phyloP scores from a whole-genome alignment of 208 protist species.

The Leishmania arabica region DNA sequence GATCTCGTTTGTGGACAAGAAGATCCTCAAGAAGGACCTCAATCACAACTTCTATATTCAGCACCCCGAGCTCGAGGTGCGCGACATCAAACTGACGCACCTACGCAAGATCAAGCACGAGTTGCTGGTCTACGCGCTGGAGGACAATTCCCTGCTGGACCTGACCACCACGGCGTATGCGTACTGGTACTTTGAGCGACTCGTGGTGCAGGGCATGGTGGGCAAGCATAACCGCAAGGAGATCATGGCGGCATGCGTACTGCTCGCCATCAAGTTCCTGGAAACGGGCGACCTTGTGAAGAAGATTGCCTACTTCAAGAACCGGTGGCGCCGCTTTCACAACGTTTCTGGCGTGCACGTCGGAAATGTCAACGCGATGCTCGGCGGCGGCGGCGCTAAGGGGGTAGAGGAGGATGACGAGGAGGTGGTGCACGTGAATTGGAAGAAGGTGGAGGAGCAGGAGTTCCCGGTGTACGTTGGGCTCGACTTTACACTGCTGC shows the following conservation, averaged over 20 bases:
- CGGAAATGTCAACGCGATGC: constrained; percentile 29
- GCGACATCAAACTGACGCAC: constrained; percentile 85
- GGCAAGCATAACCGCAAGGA: constrained; percentile 79
- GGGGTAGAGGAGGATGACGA: constrained; percentile 64
- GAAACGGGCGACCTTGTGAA: constrained; percentile 73
- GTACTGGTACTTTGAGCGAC: constrained; percentile 90
- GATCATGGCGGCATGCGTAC: constrained; percentile 64
- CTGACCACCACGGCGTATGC: constrained; percentile 73
- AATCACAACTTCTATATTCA: constrained; percentile 89
- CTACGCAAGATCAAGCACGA: constrained; percentile 71
- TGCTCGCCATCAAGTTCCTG: constrained; percentile 84
- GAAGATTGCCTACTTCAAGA: constrained; percentile 77
- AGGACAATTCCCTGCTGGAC: constrained; percentile 70
- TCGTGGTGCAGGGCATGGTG: constrained; percentile 81
- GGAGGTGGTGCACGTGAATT: constrained; percentile 54
- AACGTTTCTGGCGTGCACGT: constrained; percentile 28
- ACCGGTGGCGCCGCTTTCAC: constrained; percentile 62
- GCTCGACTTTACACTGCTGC: constrained; percentile 84
- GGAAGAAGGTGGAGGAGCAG: constrained; percentile 61
- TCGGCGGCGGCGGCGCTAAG: constrained; percentile 37
- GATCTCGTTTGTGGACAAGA: constrained; percentile 83
- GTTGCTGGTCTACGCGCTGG: constrained; percentile 72
- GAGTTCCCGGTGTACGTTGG: constrained; percentile 87
- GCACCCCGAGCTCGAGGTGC: constrained; percentile 83
- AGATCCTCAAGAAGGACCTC: constrained; percentile 87